phyloP scores from a whole-genome alignment of 768 basidiomycete species.

The Kwoniella sp. region DNA sequence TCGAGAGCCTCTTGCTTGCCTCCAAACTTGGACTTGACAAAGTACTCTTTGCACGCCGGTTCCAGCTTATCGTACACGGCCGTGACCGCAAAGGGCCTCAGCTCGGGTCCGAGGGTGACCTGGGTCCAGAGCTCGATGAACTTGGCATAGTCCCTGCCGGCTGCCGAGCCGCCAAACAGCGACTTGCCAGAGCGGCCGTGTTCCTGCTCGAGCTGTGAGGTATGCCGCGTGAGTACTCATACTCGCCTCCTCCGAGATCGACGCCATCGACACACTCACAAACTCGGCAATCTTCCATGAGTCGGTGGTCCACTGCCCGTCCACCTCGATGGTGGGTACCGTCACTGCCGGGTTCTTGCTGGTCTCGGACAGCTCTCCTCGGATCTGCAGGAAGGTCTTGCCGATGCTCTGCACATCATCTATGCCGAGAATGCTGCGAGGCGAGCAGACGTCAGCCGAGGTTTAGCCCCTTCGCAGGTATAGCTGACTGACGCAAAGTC shows the following conservation, averaged over 20 bases:
- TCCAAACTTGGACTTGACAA: constrained; percentile 10
- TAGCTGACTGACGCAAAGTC: constrained; percentile 10
- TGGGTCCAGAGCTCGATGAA: constrained; percentile 20
- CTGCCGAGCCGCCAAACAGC: constrained; percentile 17
- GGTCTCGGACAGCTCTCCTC: constrained; percentile 13
- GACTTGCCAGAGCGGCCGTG: constrained; percentile 13
- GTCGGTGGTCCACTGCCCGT: constrained; percentile 10
- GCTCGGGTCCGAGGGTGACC: constrained; percentile 12
- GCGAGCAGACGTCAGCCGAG: not conserved
- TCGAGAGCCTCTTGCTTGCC: not conserved
- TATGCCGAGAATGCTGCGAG: constrained; percentile 6
- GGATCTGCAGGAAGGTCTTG: constrained; percentile 17
- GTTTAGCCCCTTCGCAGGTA: not conserved
- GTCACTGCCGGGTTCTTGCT: constrained; percentile 19
- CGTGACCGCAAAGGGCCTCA: constrained; percentile 10
- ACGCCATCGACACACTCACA: constrained; percentile 8
- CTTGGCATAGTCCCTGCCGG: constrained; percentile 19
- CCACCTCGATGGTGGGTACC: constrained; percentile 17
- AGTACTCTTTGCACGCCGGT: constrained; percentile 5
- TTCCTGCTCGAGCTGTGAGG: constrained; percentile 15
- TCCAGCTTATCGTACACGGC: constrained; percentile 8
- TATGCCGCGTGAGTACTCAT: no score
- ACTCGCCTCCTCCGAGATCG: no score
- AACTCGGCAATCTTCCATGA: constrained; percentile 19
- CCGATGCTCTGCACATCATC: not conserved